These are phyloP conservation scores for Collybiopsis confluens DNA, from an alignment of 768 basidiomycete genomes.

Conservation along the genomic window DNA sequence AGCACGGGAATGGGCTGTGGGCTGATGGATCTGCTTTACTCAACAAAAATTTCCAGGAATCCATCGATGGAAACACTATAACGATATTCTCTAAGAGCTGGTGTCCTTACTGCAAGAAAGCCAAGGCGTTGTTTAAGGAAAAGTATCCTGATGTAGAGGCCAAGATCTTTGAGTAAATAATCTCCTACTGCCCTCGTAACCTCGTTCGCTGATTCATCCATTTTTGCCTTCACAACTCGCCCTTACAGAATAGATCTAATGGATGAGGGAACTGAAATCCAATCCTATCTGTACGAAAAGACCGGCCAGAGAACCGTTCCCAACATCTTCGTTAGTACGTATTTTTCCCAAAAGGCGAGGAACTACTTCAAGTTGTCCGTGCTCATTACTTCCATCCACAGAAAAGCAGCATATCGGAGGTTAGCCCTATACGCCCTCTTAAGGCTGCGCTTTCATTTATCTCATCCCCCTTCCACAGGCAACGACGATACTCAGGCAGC, in stretches of 20 bases:
- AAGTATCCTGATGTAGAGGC: constrained; percentile 35
- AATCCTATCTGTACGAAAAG: constrained; percentile 58
- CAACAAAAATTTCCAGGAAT: constrained; percentile 35
- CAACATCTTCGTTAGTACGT: constrained; percentile 71
- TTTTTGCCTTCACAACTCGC: not conserved
- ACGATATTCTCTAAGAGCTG: constrained; percentile 57
- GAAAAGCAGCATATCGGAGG: constrained; percentile 55
- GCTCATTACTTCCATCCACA: constrained; percentile 15
- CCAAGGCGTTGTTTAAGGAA: constrained; percentile 41
- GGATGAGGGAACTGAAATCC: constrained; percentile 59
- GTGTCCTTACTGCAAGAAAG: constrained; percentile 48
- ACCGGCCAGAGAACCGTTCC: constrained; percentile 73
- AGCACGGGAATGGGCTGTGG: too few species aligned
- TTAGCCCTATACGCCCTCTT: constrained; percentile 18
- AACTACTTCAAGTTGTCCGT: too few species aligned
- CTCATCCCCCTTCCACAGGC: constrained; percentile 21
- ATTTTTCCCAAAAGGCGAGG: too few species aligned
- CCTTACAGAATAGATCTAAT: constrained; percentile 50
- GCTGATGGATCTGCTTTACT: too few species aligned
- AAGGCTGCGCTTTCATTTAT: not conserved
- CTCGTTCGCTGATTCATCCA: not conserved
- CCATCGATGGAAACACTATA: constrained; percentile 47
- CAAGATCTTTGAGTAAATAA: constrained; percentile 44
- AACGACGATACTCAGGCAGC: constrained; percentile 32
- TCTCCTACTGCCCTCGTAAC: too few species aligned